phyloP scores from a whole-genome alignment of 2,329 filamentous ascomycete genomes.

The Penicillium sp. region DNA sequence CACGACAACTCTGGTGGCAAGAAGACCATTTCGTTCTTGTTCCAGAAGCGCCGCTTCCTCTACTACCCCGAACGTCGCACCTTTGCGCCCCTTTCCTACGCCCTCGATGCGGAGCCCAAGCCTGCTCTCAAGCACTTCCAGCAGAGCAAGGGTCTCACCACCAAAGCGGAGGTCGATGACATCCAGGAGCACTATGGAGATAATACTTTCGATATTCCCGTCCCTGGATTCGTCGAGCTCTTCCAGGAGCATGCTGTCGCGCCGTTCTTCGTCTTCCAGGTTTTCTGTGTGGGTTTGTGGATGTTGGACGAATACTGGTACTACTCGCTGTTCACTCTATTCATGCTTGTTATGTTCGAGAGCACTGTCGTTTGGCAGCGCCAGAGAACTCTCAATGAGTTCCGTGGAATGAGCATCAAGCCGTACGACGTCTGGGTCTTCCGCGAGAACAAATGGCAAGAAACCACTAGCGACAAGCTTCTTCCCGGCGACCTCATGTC shows the following conservation, averaged over 20 bases:
- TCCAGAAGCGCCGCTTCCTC: slow-evolving; percentile 96
- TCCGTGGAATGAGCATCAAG: slow-evolving; percentile 99
- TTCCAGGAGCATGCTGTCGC: slow-evolving; percentile 99
- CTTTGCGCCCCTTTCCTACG: slow-evolving; percentile 82
- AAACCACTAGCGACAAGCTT: slow-evolving; percentile 86
- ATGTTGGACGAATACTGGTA: slow-evolving; percentile 99
- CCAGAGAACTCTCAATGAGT: slow-evolving; percentile 91
- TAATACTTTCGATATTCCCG: slow-evolving; percentile 96
- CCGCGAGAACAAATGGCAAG: slow-evolving; percentile 81
- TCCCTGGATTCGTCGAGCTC: slow-evolving; percentile 90
- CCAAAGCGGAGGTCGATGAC: slow-evolving; percentile 71
- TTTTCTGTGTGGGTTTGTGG: slow-evolving; percentile 98
- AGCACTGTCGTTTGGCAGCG: slow-evolving; percentile 99
- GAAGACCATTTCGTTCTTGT: slow-evolving; percentile 81
- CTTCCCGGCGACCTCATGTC: slow-evolving; percentile 92
- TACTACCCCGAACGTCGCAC: slow-evolving; percentile 69
- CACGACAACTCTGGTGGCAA: slow-evolving; percentile 75
- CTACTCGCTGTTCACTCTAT: slow-evolving; percentile 96
- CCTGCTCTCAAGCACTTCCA: slow-evolving; percentile 78
- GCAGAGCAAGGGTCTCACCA: slow-evolving; percentile 71
- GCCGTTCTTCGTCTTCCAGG: slow-evolving; percentile 98
- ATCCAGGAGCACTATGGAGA: slow-evolving; percentile 90
- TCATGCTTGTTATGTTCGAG: slow-evolving; percentile 97
- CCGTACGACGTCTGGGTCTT: slow-evolving; percentile 94
- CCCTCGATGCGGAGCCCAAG: slow-evolving; percentile 82